Evolutionary conservation across 768 basidiomycete genomes (phyloP), one percentile per base, ranked within the genome.

Genomic region (Pisolithus marmoratus): DNA sequence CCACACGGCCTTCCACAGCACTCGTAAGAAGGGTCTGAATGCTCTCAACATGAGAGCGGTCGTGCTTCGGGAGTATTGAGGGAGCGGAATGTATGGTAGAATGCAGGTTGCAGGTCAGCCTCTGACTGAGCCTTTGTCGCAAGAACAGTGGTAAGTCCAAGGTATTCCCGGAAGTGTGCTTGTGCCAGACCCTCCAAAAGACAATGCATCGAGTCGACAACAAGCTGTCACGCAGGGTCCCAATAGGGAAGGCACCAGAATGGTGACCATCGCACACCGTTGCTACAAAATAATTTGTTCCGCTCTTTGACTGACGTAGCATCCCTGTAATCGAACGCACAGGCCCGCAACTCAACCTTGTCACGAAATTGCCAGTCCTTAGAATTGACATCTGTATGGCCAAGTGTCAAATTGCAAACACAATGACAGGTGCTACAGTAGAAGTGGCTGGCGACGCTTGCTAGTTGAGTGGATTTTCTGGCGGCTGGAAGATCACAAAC

Each of bases 401-500:
- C 29, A 9, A 56, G 45, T n/a, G 17, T 56, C 4, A 1, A 22
- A 17, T 49, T 56, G 24, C 63, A 57, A 15, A 49, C 59, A 41
- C 63, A 63, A 17, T 66, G 38, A 43, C 73, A 74, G 0, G 63
- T 46, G 0, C 59, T 54, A 50, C 72, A 74, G 27, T 60, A 62
- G 5, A 58, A 60, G n/a, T 71, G 55, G 8, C 64, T 62, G 1
- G 46, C 19, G 12, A 53, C 27, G 5, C 29, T 48, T 1, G 60
- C 63, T 5, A 61, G 38, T 3, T 52, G 64, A 1, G 64, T 36
- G 3, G 63, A 11, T 38, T 72, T 64, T 7, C 59, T 36, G 0
- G 69, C 64, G 0, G 68, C 72, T 1, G 64, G 71, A 15, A 75
- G 61, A 49, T 77, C 73, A 44, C 69, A 72, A 2, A 72, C 53